Evolutionary conservation across 1,284 basidiomycete genomes (phyloP), one percentile per base, ranked within the genome.

Genomic region (Hypsizygus ulmarius): DNA sequence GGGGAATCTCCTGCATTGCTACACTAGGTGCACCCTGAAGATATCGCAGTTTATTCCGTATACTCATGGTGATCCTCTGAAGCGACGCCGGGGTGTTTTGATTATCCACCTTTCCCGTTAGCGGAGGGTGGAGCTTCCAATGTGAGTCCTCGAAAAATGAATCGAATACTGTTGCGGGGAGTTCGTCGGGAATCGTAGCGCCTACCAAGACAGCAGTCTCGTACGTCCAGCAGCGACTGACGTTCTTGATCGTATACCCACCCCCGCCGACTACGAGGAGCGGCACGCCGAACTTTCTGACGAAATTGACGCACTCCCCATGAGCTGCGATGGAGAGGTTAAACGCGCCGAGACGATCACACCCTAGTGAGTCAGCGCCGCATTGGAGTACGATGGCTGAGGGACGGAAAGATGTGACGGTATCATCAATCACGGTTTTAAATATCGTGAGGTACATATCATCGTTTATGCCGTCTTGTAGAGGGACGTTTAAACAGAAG

Each of bases 271-370:
- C 68, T 5, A 97, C 89, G 12, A 99, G 75, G 4, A 98, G 72
- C 0, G 96, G 96, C 0, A 97, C 79, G 51, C 87, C 85, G 70
- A 93, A 98, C 47, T 87, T 87, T 59, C 95, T 87, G 50, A 98
- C 93, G 66, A 95, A 97, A 60, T 95, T 87, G 10, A 99, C 95
- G 65, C 96, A 98, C 70, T 98, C 95, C 29, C 96, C 96, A 61
- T 99, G 96, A 0, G 94, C 96, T n/a, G 92, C 90, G 55, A 98
- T 98, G n/a, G 91, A 95, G 9, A 99, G 77, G 62, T 99, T 99
- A 80, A 99, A 99, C 1, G 94, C 94, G 16, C 96, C 96, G 0
- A 99, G 74, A 37, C 96, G 76, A 66, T 99, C 97, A 55, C 92
- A 90, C 1, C 96, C 96, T 3, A 99, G 75, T 7, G 93, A 97